Base-by-base conservation (phyloP, 192 early-diverging fungal species). In the Lobulomyces angularis region DNA sequence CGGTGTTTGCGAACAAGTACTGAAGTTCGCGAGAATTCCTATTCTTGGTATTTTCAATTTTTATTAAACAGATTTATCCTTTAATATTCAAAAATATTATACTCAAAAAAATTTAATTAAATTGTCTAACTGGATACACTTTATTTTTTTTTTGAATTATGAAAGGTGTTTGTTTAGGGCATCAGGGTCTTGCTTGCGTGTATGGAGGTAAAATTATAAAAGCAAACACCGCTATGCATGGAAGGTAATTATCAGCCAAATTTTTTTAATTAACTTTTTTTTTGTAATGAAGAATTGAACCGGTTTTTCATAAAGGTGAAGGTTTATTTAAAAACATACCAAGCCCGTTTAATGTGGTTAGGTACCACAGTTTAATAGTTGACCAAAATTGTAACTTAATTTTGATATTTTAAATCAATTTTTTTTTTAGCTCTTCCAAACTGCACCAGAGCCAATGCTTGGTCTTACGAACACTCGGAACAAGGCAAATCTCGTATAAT, bases 121-220 rank as follows among this genome's bases (percentile, higher is more conserved):
- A n/a, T n/a, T n/a, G n/a, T n/a, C n/a, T n/a, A n/a, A n/a, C n/a
- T n/a, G n/a, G n/a, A n/a, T n/a, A n/a, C n/a, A n/a, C n/a, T n/a
- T n/a, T n/a, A n/a, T n/a, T n/a, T n/a, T n/a, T n/a, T n/a, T n/a
- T n/a, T n/a, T n/a, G n/a, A n/a, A n/a, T n/a, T n/a, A n/a, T n/a
- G n/a, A n/a, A n/a, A n/a, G n/a, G n/a, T 22, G 80, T 97, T 0
- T 97, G 93, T 59, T 65, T 97, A 28, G 93, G 93, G 0, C 86
- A 92, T 59, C 90, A 97, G 47, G 90, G 85, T 1, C 78, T 94
- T 30, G 88, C 79, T 1, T 31, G 46, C 18, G 58, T 58, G 3
- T 80, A 75, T 45, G 86, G 84, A 8, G 83, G 64, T 3, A 58
- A 59, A 45, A 76, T 79, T 62, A 11, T 1, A 2, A n/a, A 17